phyloP scores from a whole-genome alignment of 208 protist species.

The Zelonia costaricensis region DNA sequence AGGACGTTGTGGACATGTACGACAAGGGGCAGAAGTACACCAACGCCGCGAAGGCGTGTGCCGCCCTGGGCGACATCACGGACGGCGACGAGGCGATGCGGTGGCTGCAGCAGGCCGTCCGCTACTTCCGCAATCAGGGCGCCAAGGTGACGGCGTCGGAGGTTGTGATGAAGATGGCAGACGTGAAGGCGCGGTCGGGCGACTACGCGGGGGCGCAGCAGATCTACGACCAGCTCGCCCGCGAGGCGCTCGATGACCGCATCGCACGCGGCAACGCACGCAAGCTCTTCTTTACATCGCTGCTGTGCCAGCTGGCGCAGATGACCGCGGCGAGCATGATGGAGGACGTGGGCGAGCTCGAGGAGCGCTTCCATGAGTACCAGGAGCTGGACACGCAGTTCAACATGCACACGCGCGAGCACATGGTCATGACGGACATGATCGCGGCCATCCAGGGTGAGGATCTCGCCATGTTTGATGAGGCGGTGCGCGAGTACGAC shows the following conservation, averaged over 20 bases:
- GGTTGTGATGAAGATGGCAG: conserved; percentile 72
- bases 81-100: conserved; percentile 52
- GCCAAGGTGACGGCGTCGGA: conserved; percentile 72
- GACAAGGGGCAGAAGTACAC: conserved; percentile 59
- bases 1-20: conserved; percentile 58
- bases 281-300: conserved; percentile 82
- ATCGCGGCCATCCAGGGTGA: conserved; percentile 77
- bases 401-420: conserved; percentile 78
- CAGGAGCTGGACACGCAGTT: conserved; percentile 90
- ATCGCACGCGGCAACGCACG: conserved; percentile 62
- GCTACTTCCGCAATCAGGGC: conserved; percentile 69
- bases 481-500: conserved; percentile 77
- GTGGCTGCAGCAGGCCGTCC: conserved; percentile 69
- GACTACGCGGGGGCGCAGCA: conserved; percentile 65
- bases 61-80: conserved; percentile 62
- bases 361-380: conserved; percentile 83
- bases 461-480: conserved; percentile 58
- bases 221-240: conserved; percentile 76
- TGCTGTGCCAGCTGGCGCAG: conserved; percentile 73
- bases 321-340: conserved; percentile 58
- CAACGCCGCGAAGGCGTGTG: conserved; percentile 77
- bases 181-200: conserved; percentile 60
- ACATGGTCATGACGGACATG: conserved; percentile 82
- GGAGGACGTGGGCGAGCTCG: conserved; percentile 62
- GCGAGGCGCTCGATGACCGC: conserved; percentile 76